phyloP scores from a whole-genome alignment of 129 eudicot species.

The Flaveria linearis region DNA sequence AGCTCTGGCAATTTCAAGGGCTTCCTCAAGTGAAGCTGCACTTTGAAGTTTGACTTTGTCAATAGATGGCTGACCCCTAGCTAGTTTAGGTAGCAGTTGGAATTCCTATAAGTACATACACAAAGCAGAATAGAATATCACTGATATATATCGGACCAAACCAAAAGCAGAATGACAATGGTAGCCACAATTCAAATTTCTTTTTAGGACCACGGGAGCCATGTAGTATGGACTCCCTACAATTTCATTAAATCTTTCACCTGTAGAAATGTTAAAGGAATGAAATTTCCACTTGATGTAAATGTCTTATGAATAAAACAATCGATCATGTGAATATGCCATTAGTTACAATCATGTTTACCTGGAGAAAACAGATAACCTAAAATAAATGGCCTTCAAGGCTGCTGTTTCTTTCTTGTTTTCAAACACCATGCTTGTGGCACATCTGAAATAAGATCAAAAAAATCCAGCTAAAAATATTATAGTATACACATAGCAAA shows the following conservation, averaged over 20 bases:
- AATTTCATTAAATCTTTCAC: too few species aligned
- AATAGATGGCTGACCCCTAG: slow-evolving; percentile 67
- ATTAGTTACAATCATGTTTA: slow-evolving; percentile 12
- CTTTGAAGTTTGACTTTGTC: slow-evolving; percentile 80
- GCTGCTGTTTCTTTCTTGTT: slow-evolving; percentile 36
- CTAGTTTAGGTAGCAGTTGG: slow-evolving; percentile 86
- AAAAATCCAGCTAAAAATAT: neutral
- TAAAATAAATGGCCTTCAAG: slow-evolving; percentile 34
- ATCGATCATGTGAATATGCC: neutral
- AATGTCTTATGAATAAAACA: neutral
- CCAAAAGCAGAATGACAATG: neutral
- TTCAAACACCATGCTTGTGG: slow-evolving; percentile 34
- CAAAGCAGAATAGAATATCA: neutral
- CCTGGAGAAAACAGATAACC: slow-evolving; percentile 38
- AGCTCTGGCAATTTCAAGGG: slow-evolving; percentile 70
- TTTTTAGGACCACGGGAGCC: too few species aligned
- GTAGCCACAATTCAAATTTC: neutral
- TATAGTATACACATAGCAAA: neutral
- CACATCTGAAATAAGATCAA: slow-evolving; percentile 29
- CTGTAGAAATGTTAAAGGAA: too few species aligned
- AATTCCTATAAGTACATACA: slow-evolving; percentile 51
- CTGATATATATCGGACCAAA: neutral
- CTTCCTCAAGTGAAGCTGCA: slow-evolving; percentile 91
- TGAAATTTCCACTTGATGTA: too few species aligned
- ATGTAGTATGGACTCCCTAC: too few species aligned